These are phyloP conservation scores for Marasmius oreades DNA, from an alignment of 1,284 basidiomycete species.

Conservation along the genomic window DNA sequence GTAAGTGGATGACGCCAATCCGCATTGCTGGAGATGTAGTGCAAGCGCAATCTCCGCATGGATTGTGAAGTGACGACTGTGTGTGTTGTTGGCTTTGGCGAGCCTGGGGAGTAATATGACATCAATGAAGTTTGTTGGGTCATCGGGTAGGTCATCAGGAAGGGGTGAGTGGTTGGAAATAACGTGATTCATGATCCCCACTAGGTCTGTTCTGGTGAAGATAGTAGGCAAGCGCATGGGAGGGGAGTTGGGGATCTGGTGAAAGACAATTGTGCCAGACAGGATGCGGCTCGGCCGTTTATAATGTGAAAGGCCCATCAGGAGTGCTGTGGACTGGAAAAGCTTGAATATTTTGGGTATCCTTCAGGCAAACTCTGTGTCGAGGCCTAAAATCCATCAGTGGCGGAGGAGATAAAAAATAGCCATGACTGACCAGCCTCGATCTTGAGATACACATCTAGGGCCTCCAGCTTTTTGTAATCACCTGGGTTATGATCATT, in stretches of 20 bases:
- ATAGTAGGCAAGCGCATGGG: neutral
- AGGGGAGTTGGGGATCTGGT: neutral
- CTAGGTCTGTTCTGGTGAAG: neutral
- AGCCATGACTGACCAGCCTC: neutral
- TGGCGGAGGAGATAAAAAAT: neutral
- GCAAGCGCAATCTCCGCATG: neutral
- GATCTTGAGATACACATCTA: neutral
- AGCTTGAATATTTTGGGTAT: neutral
- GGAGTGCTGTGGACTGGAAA: neutral
- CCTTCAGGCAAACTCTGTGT: neutral
- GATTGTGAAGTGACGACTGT: neutral
- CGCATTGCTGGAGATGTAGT: neutral
- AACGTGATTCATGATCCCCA: neutral
- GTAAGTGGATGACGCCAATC: no score
- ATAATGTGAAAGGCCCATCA: neutral
- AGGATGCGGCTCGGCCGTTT: neutral
- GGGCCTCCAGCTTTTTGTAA: neutral
- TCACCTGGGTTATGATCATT: neutral
- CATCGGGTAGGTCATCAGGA: neutral
- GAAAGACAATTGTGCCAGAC: neutral
- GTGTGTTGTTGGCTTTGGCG: neutral
- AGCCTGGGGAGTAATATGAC: neutral
- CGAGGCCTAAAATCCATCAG: neutral
- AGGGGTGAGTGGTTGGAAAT: neutral
- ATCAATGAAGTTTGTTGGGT: neutral